Percentiles rank a stretch among this genome's conserved stretches.
phyloP scores from a whole-genome alignment of 2,329 filamentous ascomycete species.

The Mariannaea elegans region DNA sequence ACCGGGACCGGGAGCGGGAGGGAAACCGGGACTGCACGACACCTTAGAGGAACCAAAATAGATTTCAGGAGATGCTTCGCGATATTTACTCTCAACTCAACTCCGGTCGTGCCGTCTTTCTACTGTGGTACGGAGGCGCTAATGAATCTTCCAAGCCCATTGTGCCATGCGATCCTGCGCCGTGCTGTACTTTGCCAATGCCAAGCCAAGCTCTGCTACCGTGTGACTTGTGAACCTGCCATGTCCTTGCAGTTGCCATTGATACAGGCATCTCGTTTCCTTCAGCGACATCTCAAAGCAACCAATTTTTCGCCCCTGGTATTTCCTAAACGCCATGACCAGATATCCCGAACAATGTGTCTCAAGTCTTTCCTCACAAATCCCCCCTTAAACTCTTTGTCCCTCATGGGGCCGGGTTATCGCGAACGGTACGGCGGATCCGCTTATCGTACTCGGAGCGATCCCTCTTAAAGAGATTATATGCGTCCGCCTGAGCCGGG shows the following conservation, averaged over 20 bases:
- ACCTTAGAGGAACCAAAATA: background rate
- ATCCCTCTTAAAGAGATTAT: conserved; percentile 96
- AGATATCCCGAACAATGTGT: conserved; percentile 32
- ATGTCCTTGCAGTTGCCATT: background rate
- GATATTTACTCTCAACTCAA: background rate
- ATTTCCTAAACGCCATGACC: conserved; percentile 45
- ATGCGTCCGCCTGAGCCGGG: conserved; percentile 95
- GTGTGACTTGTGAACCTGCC: background rate
- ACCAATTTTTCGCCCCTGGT: conserved; percentile 41
- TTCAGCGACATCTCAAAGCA: conserved; percentile 30
- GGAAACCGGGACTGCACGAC: conserved; percentile 1
- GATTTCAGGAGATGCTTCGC: conserved; percentile 5
- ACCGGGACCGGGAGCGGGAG: conserved; percentile 15
- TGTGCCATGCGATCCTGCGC: background rate
- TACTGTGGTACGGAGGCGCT: conserved; percentile 2
- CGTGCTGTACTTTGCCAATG: conserved; percentile 9
- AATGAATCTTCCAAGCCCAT: background rate
- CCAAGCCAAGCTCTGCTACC: conserved; percentile 8
- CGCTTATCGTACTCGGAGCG: conserved; percentile 86
- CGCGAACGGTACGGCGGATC: conserved; percentile 84
- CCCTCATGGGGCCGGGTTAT: conserved; percentile 79
- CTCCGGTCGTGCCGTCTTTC: background rate
- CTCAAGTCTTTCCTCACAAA: conserved; percentile 25
- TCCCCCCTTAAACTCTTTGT: background rate
- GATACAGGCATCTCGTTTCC: conserved; percentile 10